These are phyloP conservation scores for Pseudohalonectria lignicola DNA, from an alignment of 2,329 filamentous ascomycete genomes.

Conservation along the genomic window DNA sequence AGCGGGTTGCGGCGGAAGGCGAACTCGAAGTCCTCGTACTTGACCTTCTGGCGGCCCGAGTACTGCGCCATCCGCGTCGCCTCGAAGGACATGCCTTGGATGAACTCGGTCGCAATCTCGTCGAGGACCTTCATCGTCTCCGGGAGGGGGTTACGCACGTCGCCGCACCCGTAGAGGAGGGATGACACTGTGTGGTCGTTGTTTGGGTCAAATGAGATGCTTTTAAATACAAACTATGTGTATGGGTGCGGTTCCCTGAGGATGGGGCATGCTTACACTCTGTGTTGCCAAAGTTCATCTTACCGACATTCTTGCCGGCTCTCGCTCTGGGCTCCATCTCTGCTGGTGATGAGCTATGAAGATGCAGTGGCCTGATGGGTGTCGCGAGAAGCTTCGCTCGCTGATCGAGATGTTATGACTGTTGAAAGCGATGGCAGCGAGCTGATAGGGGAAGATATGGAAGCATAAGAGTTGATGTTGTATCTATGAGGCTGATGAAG, in stretches of 20 bases:
- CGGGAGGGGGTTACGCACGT: constrained; percentile 65
- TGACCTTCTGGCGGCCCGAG: constrained; percentile 87
- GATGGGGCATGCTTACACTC: constrained; percentile 44
- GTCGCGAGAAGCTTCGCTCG: too few species aligned
- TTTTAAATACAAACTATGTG: too few species aligned
- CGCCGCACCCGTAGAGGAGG: constrained; percentile 72
- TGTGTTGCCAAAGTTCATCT: constrained; percentile 66
- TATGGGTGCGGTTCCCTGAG: too few species aligned
- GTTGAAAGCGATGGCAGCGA: too few species aligned
- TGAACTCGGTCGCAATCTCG: constrained; percentile 93
- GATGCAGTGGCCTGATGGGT: too few species aligned
- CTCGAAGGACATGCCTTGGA: constrained; percentile 86
- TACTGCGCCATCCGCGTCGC: constrained; percentile 79
- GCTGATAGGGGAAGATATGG: too few species aligned
- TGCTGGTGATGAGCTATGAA: constrained; percentile 2
- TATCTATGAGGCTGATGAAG: too few species aligned
- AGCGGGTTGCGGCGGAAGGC: constrained; percentile 74
- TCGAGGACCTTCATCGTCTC: constrained; percentile 81
- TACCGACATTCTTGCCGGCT: constrained; percentile 69
- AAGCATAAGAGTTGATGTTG: too few species aligned
- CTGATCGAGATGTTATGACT: too few species aligned
- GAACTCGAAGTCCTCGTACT: constrained; percentile 96
- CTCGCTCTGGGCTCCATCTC: constrained; percentile 68
- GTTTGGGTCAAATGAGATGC: too few species aligned
- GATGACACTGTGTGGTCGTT: constrained; percentile 44